Percentiles rank a stretch among this genome's conserved stretches.
Conservation (phyloP, 2,329 filamentous ascomycete species). For the Rachicladosporium sp. region DNA sequence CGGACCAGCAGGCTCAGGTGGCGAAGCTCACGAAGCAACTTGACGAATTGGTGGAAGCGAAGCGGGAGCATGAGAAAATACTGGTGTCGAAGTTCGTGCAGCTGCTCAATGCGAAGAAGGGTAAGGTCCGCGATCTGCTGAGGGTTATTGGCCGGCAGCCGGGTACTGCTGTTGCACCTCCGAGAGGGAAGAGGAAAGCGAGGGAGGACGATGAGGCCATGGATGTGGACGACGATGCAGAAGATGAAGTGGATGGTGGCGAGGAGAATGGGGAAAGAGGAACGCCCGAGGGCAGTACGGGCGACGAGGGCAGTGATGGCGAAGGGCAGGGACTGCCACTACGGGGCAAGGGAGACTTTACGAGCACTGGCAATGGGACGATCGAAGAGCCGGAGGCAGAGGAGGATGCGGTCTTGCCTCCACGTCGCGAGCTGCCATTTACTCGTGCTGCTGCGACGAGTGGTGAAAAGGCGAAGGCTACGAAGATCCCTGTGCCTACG, state of each 20-base stretch:
- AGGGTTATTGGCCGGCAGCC: conserved; percentile 9
- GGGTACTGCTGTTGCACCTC: conserved; percentile 10
- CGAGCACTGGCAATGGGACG: not conserved
- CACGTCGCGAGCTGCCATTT: conserved; percentile 13
- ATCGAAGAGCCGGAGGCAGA: not conserved
- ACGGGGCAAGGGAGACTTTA: not conserved
- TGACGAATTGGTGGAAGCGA: conserved; percentile 52
- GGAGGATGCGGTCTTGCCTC: conserved; percentile 6
- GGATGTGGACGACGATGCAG: conserved; percentile 24
- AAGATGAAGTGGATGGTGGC: conserved; percentile 33
- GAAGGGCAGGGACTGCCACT: conserved; percentile 6
- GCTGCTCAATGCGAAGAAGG: conserved; percentile 67
- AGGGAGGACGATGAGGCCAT: conserved; percentile 32
- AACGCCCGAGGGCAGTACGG: conserved; percentile 11
- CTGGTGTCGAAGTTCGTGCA: conserved; percentile 58
- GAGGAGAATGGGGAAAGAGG: conserved; percentile 26
- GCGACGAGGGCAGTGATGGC: conserved; percentile 16
- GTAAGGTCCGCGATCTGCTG: conserved; percentile 59
- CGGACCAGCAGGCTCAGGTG: conserved; percentile 44
- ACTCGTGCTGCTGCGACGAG: conserved; percentile 7
- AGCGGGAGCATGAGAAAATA: conserved; percentile 54
- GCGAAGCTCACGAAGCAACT: conserved; percentile 49
- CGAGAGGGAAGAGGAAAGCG: conserved; percentile 22
- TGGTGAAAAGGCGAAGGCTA: conserved; percentile 7
- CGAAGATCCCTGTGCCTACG: conserved; percentile 2